phyloP scores from a whole-genome alignment of 2,329 filamentous ascomycete species.

The Aspergillus sp. region DNA sequence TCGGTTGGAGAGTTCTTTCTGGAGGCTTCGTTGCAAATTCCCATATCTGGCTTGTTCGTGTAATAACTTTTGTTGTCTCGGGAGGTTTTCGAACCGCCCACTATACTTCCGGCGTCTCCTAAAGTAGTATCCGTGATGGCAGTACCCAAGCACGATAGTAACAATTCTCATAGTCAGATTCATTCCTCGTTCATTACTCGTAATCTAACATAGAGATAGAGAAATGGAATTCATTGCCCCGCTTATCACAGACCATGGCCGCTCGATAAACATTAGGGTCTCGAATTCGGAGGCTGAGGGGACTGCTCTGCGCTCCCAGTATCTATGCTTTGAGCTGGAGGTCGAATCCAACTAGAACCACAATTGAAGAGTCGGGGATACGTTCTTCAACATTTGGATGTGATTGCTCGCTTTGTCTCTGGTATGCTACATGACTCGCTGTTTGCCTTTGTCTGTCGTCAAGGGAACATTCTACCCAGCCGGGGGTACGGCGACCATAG shows the following conservation, averaged over 20 bases:
- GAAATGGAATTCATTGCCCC: neutral
- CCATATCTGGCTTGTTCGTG: too few relatives aligned
- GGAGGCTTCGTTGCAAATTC: too few relatives aligned
- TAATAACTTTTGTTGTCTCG: too few relatives aligned
- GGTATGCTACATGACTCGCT: neutral
- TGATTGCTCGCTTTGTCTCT: neutral
- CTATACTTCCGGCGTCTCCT: too few relatives aligned
- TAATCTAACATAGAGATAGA: neutral
- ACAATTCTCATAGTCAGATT: too few relatives aligned
- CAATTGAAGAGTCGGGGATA: neutral
- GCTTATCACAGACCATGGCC: neutral
- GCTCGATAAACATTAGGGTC: neutral
- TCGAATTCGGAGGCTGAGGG: neutral
- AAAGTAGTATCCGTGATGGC: too few relatives aligned
- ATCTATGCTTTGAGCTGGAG: constrained; percentile 1
- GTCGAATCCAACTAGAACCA: neutral
- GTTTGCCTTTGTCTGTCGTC: neutral
- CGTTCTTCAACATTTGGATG: neutral
- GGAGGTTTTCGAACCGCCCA: too few relatives aligned
- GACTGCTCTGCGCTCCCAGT: neutral
- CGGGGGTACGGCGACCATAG: neutral
- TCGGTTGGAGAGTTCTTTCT: too few relatives aligned
- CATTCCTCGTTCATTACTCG: neutral
- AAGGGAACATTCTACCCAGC: neutral
- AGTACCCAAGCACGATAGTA: too few relatives aligned